Percentiles rank a stretch among this genome's conserved stretches.
Conservation (phyloP, 2,329 filamentous ascomycete genomes). For the Verticillium tricorpus region DNA sequence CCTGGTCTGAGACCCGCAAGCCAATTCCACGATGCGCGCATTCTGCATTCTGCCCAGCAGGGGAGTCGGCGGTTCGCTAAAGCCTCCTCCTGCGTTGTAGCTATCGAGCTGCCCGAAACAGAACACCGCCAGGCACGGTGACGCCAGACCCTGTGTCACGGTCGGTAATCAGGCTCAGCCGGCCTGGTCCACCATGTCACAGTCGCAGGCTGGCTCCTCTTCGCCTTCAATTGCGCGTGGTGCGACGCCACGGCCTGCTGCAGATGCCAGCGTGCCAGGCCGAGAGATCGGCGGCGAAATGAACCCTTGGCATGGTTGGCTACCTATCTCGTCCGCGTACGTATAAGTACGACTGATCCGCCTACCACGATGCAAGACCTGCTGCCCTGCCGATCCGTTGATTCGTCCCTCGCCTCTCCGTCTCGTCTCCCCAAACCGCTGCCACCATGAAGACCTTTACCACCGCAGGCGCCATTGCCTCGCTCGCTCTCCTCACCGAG, state of each 20-base stretch:
- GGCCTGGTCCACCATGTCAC: background rate
- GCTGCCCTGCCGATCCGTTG: background rate
- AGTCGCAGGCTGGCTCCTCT: background rate
- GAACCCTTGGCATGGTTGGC: background rate
- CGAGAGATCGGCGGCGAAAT: background rate
- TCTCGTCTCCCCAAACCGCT: background rate
- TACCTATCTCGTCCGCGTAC: background rate
- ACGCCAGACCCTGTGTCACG: background rate
- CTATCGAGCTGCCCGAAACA: background rate
- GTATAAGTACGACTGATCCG: background rate
- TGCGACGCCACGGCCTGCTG: background rate
- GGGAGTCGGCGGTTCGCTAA: background rate
- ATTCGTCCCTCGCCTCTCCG: background rate
- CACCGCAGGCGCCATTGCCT: constrained; percentile 11
- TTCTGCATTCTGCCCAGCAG: background rate
- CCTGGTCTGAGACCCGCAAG: background rate
- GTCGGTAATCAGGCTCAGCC: background rate
- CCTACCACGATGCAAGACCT: background rate
- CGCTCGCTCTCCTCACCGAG: constrained; percentile 16
- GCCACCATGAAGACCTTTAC: constrained; percentile 22
- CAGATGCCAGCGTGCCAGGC: background rate
- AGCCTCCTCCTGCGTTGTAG: background rate
- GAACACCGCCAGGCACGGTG: background rate
- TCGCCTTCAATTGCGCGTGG: background rate
- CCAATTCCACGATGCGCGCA: background rate